A percentile compares a stretch with the other conserved stretches of the same genome.
Conservation (phyloP, 1,284 basidiomycete species). For the Boletellus sp. region DNA sequence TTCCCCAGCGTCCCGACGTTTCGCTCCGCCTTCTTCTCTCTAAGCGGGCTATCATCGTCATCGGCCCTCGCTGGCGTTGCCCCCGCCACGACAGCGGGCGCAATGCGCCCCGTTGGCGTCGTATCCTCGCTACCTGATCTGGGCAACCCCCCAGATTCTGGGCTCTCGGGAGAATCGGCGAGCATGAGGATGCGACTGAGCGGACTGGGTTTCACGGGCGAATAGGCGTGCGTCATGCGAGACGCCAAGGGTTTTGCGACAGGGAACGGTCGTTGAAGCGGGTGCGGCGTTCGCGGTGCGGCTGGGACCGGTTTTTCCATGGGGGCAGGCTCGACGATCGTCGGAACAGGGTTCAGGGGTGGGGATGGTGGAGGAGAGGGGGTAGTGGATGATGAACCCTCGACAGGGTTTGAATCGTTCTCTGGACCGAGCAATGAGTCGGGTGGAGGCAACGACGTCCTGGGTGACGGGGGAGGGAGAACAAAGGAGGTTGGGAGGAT, state of each 20-base stretch:
- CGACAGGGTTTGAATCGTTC: not conserved
- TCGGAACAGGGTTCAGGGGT: conserved; percentile 9
- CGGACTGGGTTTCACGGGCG: conserved; percentile 71
- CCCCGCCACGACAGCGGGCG: not conserved
- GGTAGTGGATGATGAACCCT: not conserved
- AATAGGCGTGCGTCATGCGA: conserved; percentile 74
- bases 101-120: conserved; percentile 6
- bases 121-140: not conserved
- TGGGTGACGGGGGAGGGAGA: conserved; percentile 69
- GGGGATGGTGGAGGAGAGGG: not conserved
- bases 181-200: conserved; percentile 72
- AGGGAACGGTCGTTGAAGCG: conserved; percentile 49
- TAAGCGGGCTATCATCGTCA: conserved; percentile 37
- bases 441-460: conserved; percentile 48
- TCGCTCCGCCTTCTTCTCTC: conserved; percentile 41
- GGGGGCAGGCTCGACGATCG: conserved; percentile 16
- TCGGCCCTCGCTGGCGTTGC: not conserved
- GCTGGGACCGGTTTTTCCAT: conserved; percentile 20
- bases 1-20: conserved; percentile 19
- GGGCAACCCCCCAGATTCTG: conserved; percentile 18
- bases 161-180: conserved; percentile 54
- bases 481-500: conserved; percentile 63
- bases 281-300: conserved; percentile 28
- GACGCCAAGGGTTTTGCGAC: conserved; percentile 63
- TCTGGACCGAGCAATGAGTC: conserved; percentile 19